Evolutionary conservation across 2,329 filamentous ascomycete genomes (phyloP).

Genomic region (Trichoderma sp.): DNA sequence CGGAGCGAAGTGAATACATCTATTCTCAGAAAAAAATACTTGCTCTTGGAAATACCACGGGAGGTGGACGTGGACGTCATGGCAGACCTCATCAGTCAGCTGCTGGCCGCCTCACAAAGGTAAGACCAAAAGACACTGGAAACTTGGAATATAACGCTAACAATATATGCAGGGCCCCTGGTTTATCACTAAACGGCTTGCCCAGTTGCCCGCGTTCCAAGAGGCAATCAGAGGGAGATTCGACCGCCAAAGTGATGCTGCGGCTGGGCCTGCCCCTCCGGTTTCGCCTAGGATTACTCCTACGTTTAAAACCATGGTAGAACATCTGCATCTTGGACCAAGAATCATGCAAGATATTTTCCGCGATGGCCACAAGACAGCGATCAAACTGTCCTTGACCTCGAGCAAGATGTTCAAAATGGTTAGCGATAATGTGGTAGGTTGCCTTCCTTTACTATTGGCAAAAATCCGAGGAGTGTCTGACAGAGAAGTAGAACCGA

Average conservation of each 20-base stretch:
- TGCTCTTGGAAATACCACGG: neutral
- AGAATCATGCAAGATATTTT: constrained; percentile 23
- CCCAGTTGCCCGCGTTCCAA: neutral
- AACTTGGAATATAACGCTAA: neutral
- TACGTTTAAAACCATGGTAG: neutral
- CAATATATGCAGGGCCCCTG: neutral
- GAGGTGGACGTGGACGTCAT: too few species aligned
- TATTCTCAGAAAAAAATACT: neutral
- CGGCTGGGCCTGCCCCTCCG: neutral
- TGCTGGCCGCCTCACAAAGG: neutral
- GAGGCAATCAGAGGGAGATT: neutral
- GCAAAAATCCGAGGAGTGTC: neutral
- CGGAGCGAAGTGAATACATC: neutral
- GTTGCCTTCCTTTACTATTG: neutral
- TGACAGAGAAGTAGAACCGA: constrained; percentile 25
- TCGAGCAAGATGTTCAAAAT: constrained; percentile 26
- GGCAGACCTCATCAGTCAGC: neutral
- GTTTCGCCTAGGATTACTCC: neutral
- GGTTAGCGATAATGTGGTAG: constrained; percentile 27
- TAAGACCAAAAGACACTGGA: neutral
- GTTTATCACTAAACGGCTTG: neutral
- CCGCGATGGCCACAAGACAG: constrained; percentile 25
- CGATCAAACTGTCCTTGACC: constrained; percentile 25
- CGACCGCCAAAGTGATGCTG: neutral
- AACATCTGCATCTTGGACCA: constrained; percentile 22